Evolutionary conservation across 1,139 yeast genomes (phyloP).

Genomic region (Geotrichum candidum): DNA sequence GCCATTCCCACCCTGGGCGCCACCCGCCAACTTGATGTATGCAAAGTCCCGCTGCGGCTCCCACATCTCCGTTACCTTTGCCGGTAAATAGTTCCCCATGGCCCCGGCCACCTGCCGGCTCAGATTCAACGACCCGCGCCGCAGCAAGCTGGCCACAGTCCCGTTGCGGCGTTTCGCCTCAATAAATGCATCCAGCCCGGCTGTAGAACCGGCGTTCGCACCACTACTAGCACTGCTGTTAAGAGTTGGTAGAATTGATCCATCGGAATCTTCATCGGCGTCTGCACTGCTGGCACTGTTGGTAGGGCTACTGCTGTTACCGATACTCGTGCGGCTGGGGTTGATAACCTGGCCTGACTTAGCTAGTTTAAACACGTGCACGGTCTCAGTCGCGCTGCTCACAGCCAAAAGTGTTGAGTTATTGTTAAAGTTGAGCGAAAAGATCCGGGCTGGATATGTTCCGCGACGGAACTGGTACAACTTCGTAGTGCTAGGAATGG

Average conservation of each 20-base stretch:
- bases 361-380: conserved; percentile 66
- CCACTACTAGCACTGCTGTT: not conserved
- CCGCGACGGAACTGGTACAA: conserved; percentile 90
- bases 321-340: not conserved
- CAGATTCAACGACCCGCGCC: conserved; percentile 51
- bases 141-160: conserved; percentile 27
- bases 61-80: conserved; percentile 74
- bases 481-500: conserved; percentile 77
- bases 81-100: conserved; percentile 82
- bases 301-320: not conserved
- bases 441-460: conserved; percentile 86
- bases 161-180: conserved; percentile 20
- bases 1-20: conserved; percentile 33
- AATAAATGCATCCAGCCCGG: conserved; percentile 18
- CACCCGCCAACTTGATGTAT: conserved; percentile 67
- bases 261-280: conserved; percentile 9
- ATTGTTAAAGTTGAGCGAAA: conserved; percentile 71
- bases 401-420: conserved; percentile 74
- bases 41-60: conserved; percentile 92
- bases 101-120: conserved; percentile 80
- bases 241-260: conserved; percentile 8
- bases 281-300: conserved; percentile 8
- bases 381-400: conserved; percentile 86
- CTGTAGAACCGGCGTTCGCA: conserved; percentile 3
- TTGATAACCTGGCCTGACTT: conserved; percentile 18